Percentiles rank a stretch among this genome's conserved stretches.
phyloP scores from a whole-genome alignment of 805 yeast genomes.

The Yueomyces sp. region DNA sequence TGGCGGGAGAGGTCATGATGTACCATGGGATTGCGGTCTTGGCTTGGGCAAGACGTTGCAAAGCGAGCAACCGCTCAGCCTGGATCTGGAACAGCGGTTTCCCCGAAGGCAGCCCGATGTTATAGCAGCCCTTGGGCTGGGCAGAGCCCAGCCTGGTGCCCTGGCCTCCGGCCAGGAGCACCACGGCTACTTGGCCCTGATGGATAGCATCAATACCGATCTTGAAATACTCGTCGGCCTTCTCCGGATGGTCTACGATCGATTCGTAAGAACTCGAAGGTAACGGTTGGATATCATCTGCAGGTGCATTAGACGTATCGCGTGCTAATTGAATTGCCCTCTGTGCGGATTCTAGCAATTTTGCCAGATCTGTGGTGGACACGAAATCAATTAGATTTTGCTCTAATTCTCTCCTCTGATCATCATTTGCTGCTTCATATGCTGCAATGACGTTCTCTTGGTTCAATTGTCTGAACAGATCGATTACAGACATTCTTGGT shows the following conservation, averaged over 20 bases:
- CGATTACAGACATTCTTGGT: too few species aligned
- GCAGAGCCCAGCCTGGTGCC: constrained; percentile 89
- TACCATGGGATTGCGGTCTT: constrained; percentile 53
- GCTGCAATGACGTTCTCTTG: too few species aligned
- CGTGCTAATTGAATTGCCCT: too few species aligned
- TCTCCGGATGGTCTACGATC: constrained; percentile 23
- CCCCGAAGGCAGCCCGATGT: constrained; percentile 71
- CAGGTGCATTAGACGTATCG: background rate
- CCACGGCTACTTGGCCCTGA: constrained; percentile 68
- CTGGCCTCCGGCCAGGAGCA: constrained; percentile 97
- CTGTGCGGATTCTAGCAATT: too few species aligned
- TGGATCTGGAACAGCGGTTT: constrained; percentile 85
- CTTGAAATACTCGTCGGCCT: constrained; percentile 30
- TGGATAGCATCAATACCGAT: constrained; percentile 59
- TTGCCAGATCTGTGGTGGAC: too few species aligned
- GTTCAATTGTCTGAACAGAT: too few species aligned
- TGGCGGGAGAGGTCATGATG: constrained; percentile 90
- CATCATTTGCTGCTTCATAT: too few species aligned
- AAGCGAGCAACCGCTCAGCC: constrained; percentile 64
- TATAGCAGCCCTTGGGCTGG: constrained; percentile 87
- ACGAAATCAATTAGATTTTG: too few species aligned
- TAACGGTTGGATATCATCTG: constrained; percentile 29
- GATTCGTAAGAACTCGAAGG: constrained; percentile 44
- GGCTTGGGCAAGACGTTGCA: constrained; percentile 31
- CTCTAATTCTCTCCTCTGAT: too few species aligned